Evolutionary conservation across 495 filamentous ascomycete species (phyloP), one percentile per base, ranked within the genome.

Genomic region (Neurospora sp.): DNA sequence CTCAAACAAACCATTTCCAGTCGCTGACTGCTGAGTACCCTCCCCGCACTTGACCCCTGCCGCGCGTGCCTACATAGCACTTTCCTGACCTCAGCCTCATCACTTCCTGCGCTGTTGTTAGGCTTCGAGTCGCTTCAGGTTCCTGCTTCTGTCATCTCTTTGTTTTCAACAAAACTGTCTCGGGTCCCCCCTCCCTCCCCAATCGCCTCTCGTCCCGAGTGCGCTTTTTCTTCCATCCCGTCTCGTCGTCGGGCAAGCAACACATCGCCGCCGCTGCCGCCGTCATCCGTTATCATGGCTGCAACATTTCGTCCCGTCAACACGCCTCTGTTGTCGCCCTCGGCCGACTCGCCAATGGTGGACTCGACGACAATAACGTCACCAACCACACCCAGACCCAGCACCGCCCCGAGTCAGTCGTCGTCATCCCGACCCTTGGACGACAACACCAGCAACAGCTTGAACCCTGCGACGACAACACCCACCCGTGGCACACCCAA

Each of bases 281-380:
- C n/a, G 38, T 65, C 44, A 68, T 22, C 61, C 48, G n/a, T 22
- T 71, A 78, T 70, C 65, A 86, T 86, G 84, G 83, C 84, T 72
- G 80, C 83, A 61, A 79, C 90, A 71, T 94, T 95, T 79, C 88
- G 89, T 75, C 89, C 93, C 73, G 92, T 95, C 79, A 94, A 94
- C 83, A 91, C 88, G 71, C 89, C 88, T 72, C 86, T 93, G 37
- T 81, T 93, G 37, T 81, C 85, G 69, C 84, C 53, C 53, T 65
- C 88, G 72, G 85, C 87, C 42, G 81, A 83, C 44, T 70, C 76
- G 45, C 76, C 78, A 59, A 79, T 75, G 18, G 85, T 83, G 39
- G 80, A 83, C 35, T 75, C 89, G 87, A 76, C 87, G 31, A 74
- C 90, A 86, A 78, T 88, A 85, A 77, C 87, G 83, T 76, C 91